Evolutionary conservation across 495 filamentous ascomycete species (phyloP), one percentile per base, ranked within the genome.

Genomic region (Aspergillus heteromorphus): DNA sequence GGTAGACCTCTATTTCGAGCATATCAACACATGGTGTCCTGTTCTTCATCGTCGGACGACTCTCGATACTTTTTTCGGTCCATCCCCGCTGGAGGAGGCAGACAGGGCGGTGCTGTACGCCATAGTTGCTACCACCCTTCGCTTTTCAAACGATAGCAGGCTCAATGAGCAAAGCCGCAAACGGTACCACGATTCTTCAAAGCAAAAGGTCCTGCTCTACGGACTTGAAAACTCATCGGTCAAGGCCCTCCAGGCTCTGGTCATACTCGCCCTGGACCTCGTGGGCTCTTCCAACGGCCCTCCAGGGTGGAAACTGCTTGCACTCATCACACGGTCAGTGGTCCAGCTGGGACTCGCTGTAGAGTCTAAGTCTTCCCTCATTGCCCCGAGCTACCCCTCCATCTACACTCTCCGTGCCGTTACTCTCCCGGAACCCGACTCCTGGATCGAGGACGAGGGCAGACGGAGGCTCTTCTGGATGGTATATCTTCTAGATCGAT

Each of bases 1-100:
- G 20, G 86, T 88, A 6, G 88, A 95, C 62, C 74, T 95, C 2
- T 96, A 92, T 67, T 96, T 96, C 67, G 88, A 92, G 59, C 87
- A 93, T 57, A 83, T 96, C 65, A 92, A 95, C 64, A 87, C 88
- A 0, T 95, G 89, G 86, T 95, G 88, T 70, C 91, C 91, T 0
- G 92, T 96, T 18, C 74, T 96, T 16, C 88, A 95, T 67, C 83
- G 88, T 2, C 82, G 86, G 57, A 83, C 86, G 1, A 91, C 88
- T 0, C 66, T 95, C 7, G 88, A 95, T 60, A 81, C 85, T 6
- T 78, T 95, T n/a, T 95, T 95, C 61, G 87, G 87, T 0, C 72
- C 85, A 5, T 83, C 86, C 0, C 79, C 84, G 13, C 74, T 91
- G 4, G 86, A 91, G 17, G 89, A 92, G 64, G 82, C 83, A 20